Base-by-base conservation (phyloP, 371 early-diverging fungal genomes). In the Gilbertella persicaria region DNA sequence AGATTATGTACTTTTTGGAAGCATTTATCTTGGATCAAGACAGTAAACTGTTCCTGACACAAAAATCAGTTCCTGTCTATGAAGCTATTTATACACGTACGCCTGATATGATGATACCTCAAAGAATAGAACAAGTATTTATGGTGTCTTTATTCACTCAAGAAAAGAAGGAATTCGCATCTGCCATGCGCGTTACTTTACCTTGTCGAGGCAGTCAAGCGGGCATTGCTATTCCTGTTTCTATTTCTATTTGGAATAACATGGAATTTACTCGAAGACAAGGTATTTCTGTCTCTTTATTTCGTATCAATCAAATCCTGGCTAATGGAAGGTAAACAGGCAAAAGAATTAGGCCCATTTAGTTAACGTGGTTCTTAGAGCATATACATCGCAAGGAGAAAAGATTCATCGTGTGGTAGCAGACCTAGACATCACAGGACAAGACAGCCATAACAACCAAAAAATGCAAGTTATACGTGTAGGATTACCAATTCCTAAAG, bases 1-100 rank as follows among this genome's bases (percentile, higher is more conserved):
- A 47, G 17, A 64, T 64, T 4, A 40, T 58, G 14, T 64, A 64
- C 43, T 24, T 54, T 17, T 30, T 64, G 5, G 64, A 64, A 38
- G 64, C 64, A 1, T 64, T 50, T 25, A 51, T 58, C 13, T 30
- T 45, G 23, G 53, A 60, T 33, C 39, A 49, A 16, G 36, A 56
- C 36, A 33, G 0, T 35, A 33, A n/a, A 9, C 4, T 48, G 8
- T 64, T 64, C 35, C 42, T 50, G n/a, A 28, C 30, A 5, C 55
- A 50, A 20, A 39, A 46, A 2, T 17, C 24, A 5, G 55, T 55
- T 16, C 59, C 54, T 17, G 48, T 64, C 1, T 64, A 48, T 30
- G 64, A 58, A 43, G 14, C 29, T 3, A 64, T 64, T 16, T 44
- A 53, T 42, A 54, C 55, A 0, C 35, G 33, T 7, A 54, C 50